Conservation (phyloP, 768 basidiomycete species). For the Phaeotremella skinneri region DNA sequence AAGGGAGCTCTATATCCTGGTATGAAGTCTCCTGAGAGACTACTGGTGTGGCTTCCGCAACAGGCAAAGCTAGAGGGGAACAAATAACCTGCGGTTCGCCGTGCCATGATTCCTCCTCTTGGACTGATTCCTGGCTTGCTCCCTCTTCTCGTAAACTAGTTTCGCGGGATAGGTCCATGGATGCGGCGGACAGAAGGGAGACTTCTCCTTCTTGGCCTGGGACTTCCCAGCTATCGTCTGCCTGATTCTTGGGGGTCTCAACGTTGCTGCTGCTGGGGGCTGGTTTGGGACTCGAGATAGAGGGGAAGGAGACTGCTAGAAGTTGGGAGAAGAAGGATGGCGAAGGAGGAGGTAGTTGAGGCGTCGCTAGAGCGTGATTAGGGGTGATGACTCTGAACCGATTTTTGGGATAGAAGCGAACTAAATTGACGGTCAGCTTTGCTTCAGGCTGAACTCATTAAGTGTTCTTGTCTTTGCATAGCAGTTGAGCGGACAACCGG, state of each 20-base stretch:
- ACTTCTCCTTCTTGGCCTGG: slow-evolving; percentile 47
- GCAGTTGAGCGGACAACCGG: no score
- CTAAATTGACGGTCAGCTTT: slow-evolving; percentile 14
- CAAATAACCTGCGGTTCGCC: slow-evolving; percentile 34
- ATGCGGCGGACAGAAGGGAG: slow-evolving; percentile 32
- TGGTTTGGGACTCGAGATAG: slow-evolving; percentile 32
- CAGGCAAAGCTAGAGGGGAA: slow-evolving; percentile 29
- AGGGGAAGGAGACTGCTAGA: slow-evolving; percentile 35
- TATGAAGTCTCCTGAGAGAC: slow-evolving; percentile 21
- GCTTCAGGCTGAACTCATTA: background rate
- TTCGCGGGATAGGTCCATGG: slow-evolving; percentile 14
- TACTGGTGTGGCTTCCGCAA: slow-evolving; percentile 8
- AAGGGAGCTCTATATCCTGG: slow-evolving; percentile 27
- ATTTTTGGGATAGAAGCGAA: slow-evolving; percentile 49
- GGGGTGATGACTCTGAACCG: slow-evolving; percentile 45
- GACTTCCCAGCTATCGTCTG: slow-evolving; percentile 42
- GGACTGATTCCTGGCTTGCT: slow-evolving; percentile 9
- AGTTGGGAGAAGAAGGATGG: slow-evolving; percentile 43
- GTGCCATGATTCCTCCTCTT: slow-evolving; percentile 32
- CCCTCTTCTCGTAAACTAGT: slow-evolving; percentile 13
- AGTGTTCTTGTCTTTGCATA: no score
- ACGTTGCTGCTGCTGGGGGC: slow-evolving; percentile 1
- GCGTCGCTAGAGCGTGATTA: slow-evolving; percentile 23
- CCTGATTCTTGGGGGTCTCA: background rate
- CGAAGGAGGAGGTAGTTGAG: slow-evolving; percentile 26